Base-by-base conservation (phyloP, 352 stramenopile genomes). In the Phytophthora multivora region DNA sequence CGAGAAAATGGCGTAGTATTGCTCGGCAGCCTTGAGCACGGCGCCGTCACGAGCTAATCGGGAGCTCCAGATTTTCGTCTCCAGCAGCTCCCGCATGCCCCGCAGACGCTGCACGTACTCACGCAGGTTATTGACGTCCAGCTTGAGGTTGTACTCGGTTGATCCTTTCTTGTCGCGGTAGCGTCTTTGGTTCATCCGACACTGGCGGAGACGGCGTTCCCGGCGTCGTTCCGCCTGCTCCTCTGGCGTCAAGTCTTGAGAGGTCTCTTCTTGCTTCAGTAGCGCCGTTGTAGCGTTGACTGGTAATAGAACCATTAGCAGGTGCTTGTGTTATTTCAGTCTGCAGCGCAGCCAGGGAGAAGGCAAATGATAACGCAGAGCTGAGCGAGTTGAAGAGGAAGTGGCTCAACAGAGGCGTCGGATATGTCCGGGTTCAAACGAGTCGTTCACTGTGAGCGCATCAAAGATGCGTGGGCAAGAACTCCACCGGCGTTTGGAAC, bases 111-210 rank as follows among this genome's bases (percentile, higher is more conserved):
- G 79, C n/a, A 90, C 80, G 30, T 71, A 76, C 19, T 84, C 73
- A 25, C 67, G 73, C 12, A 92, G 69, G 19, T 46, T 73, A 60
- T 90, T 87, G 46, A 92, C 77, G 42, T 90, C 79, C 30, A 90
- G 63, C 18, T 73, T 69, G 21, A 90, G 71, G 43, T 89, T 88
- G 68, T 90, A 88, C 65, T 90, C 77, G 26, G 58, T 54, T 43
- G 82, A 90, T 23, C 66, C 69, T 45, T 87, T 79, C 58, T 87
- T 88, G 68, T 88, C 77, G 45, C 83, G 77, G 63, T 92, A 90
- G 23, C 80, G 71, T 5, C 80, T 75, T 57, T 92, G 83, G 66
- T 73, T 90, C 58, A 84, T 72, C 46, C 83, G 80, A 57, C 80
- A 85, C 62, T 92, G 80, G 25, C 69, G 66, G 26, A 79, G 80